These are phyloP conservation scores for Melaleuca alternifolia DNA, from an alignment of 345 rosid genomes.

Conservation along the genomic window DNA sequence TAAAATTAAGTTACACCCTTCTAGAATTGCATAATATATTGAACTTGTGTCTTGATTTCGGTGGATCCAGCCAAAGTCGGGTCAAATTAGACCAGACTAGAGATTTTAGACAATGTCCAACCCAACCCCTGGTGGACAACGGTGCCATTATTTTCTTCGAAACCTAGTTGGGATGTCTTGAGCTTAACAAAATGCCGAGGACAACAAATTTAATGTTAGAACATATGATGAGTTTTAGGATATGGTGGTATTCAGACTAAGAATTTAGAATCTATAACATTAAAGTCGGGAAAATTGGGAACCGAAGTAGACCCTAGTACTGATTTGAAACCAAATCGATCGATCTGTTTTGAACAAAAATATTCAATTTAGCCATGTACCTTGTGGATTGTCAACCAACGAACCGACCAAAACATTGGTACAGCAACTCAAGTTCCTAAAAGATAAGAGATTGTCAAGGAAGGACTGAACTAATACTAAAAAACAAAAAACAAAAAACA, in stretches of 20 bases:
- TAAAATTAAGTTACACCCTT: background rate
- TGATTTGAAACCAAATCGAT: background rate
- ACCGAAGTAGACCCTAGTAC: background rate
- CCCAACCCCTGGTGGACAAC: background rate
- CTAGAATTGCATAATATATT: background rate
- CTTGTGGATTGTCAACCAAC: background rate
- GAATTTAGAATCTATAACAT: background rate
- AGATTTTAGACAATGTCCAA: background rate
- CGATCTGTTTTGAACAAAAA: no score
- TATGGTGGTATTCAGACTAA: background rate
- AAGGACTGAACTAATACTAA: no score
- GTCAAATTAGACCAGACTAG: background rate
- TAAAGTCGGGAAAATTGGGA: background rate
- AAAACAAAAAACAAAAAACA: no score
- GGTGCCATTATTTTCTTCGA: background rate
- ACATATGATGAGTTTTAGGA: background rate
- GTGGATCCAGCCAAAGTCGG: background rate
- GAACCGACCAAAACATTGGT: no score
- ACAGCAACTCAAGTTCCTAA: no score
- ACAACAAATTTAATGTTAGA: background rate
- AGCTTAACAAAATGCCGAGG: background rate
- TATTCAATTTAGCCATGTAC: background rate
- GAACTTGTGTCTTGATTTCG: background rate
- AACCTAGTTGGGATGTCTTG: background rate
- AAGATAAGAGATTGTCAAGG: no score